phyloP scores from a whole-genome alignment of 495 filamentous ascomycete species.

The Penicilliopsis zonata region DNA sequence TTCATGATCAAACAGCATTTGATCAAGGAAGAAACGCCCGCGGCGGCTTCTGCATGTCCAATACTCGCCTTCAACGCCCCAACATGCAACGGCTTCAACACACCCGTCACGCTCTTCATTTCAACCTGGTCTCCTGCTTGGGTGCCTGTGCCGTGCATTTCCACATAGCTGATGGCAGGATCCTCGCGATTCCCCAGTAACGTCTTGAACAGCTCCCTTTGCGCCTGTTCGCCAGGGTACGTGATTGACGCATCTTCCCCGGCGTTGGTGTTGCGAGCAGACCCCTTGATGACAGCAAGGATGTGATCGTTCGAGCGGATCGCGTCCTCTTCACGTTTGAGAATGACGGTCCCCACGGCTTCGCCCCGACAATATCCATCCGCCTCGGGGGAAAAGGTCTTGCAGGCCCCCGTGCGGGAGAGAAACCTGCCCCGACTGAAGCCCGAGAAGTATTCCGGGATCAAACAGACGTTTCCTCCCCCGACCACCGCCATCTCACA shows the following conservation, averaged over 20 bases:
- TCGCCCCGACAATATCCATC: constrained; percentile 61
- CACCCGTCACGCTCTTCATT: constrained; percentile 12
- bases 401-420: constrained; percentile 56
- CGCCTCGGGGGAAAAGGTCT: constrained; percentile 55
- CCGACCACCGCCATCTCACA: constrained; percentile 79
- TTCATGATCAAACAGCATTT: constrained; percentile 23
- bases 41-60: constrained; percentile 27
- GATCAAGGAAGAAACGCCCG: constrained; percentile 18
- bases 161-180: constrained; percentile 37
- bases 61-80: constrained; percentile 27
- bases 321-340: constrained; percentile 37
- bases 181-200: constrained; percentile 39
- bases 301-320: constrained; percentile 34
- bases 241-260: constrained; percentile 36
- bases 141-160: constrained; percentile 37
- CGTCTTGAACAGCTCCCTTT: constrained; percentile 28
- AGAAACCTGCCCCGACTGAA: constrained; percentile 73
- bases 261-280: constrained; percentile 30
- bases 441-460: constrained; percentile 75
- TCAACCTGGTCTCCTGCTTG: constrained; percentile 28
- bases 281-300: constrained; percentile 22
- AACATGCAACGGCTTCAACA: constrained; percentile 17
- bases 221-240: constrained; percentile 34
- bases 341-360: constrained; percentile 27
- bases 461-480: constrained; percentile 72